These are phyloP conservation scores for Chrysoporthe austroafricana DNA, from an alignment of 2,329 filamentous ascomycete genomes.

Conservation along the genomic window DNA sequence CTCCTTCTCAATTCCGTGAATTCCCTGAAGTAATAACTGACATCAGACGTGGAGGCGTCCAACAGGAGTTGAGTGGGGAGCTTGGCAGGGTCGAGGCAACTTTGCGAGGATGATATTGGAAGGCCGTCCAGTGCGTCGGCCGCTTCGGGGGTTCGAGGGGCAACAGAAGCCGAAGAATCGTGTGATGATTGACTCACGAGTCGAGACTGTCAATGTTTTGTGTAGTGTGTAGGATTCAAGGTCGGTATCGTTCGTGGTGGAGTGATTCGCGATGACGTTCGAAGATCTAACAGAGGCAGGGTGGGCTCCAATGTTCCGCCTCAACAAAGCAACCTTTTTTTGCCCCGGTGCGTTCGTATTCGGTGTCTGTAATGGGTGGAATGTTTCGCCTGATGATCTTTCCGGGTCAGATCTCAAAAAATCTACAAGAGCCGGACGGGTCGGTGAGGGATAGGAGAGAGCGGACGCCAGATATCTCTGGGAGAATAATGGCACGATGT, in stretches of 20 bases:
- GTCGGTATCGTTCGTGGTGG: background rate
- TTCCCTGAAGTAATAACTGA: conserved; percentile 19
- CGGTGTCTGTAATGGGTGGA: background rate
- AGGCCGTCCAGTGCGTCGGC: background rate
- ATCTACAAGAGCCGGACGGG: background rate
- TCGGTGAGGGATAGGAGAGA: conserved; percentile 1
- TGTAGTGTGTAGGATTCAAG: background rate
- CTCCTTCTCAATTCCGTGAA: conserved; percentile 12
- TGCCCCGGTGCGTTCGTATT: background rate
- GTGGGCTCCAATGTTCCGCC: background rate
- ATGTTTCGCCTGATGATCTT: background rate
- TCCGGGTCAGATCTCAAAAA: background rate
- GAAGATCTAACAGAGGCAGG: background rate
- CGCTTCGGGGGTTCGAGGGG: background rate
- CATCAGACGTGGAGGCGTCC: conserved; percentile 24
- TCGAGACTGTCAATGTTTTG: background rate
- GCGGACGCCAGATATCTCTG: background rate
- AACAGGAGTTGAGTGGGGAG: conserved; percentile 20
- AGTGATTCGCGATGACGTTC: conserved; percentile 7
- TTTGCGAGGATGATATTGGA: background rate
- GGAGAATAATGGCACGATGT: background rate
- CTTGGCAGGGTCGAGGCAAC: background rate
- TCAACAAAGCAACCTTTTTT: background rate
- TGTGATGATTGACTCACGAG: background rate
- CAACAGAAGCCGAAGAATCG: background rate